Conservation (phyloP, 805 yeast genomes). For the Kuraishia hungarica region DNA sequence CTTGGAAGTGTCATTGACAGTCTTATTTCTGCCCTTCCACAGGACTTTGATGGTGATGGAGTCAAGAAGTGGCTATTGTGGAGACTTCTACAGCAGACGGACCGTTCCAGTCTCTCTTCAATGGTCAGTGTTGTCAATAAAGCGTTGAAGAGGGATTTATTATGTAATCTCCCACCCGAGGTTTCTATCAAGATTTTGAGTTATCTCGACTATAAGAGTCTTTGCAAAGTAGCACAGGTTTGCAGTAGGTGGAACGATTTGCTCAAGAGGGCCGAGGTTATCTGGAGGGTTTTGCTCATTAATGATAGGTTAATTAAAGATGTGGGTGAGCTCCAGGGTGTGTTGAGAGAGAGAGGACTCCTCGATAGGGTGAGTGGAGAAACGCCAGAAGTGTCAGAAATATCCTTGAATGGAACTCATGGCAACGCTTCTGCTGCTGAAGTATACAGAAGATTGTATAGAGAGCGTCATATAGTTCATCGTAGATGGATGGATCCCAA, state of each 20-base stretch:
- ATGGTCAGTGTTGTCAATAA: constrained; percentile 41
- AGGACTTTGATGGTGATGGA: background rate
- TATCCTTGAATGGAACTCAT: constrained; percentile 12
- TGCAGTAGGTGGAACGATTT: constrained; percentile 62
- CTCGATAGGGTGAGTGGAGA: background rate
- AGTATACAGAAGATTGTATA: constrained; percentile 46
- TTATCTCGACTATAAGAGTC: constrained; percentile 53
- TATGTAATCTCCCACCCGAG: constrained; percentile 68
- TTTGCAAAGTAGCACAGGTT: constrained; percentile 55
- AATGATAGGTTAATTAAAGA: constrained; percentile 51
- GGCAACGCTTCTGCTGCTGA: background rate
- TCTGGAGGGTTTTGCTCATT: constrained; percentile 65
- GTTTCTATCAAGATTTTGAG: constrained; percentile 56
- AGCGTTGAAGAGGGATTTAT: constrained; percentile 64
- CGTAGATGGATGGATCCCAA: constrained; percentile 76
- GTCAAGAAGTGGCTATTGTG: constrained; percentile 26
- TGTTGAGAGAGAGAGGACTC: background rate
- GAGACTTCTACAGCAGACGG: constrained; percentile 47
- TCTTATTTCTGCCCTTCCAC: constrained; percentile 2
- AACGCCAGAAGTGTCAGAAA: background rate
- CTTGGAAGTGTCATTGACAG: background rate
- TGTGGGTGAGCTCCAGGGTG: constrained; percentile 31
- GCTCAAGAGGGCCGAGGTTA: constrained; percentile 46
- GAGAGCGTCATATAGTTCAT: constrained; percentile 47
- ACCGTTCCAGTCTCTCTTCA: constrained; percentile 54